Conservation (phyloP, 139 green algal species). For the Diplosphaera chodatii region DNA sequence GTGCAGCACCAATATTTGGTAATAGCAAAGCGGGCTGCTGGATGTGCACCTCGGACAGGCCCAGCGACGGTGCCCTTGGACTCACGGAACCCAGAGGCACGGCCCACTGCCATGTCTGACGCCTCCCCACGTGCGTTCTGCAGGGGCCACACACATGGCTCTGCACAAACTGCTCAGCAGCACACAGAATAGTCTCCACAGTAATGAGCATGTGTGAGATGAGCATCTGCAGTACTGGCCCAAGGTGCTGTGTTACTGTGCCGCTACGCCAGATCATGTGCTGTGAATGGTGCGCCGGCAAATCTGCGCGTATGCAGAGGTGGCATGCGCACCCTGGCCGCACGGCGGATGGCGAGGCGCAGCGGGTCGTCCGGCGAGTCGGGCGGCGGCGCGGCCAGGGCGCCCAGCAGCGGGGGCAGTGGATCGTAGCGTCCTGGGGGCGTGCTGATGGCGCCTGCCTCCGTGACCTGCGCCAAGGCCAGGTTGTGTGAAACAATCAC, state of each 20-base stretch:
- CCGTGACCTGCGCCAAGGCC: background rate
- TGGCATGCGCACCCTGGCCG: background rate
- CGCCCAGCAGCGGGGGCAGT: background rate
- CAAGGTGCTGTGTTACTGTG: too few relatives aligned
- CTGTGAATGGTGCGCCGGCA: too few relatives aligned
- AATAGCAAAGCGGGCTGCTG: too few relatives aligned
- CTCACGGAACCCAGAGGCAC: background rate
- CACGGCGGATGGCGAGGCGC: background rate
- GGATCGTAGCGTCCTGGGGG: background rate
- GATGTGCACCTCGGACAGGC: background rate
- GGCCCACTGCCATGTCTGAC: background rate
- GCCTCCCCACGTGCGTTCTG: background rate
- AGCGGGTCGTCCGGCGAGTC: background rate
- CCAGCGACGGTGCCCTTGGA: background rate
- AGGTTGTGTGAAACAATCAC: too few relatives aligned
- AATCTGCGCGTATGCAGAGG: too few relatives aligned
- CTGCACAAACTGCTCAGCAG: too few relatives aligned
- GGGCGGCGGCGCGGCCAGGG: background rate
- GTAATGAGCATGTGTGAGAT: too few relatives aligned
- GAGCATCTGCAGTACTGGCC: too few relatives aligned
- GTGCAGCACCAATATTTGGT: too few relatives aligned
- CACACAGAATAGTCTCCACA: too few relatives aligned
- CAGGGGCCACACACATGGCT: too few relatives aligned
- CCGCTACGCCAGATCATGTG: too few relatives aligned
- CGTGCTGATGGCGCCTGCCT: background rate